Conservation (phyloP, 805 yeast species). For the Priceomyces melissophilus region DNA sequence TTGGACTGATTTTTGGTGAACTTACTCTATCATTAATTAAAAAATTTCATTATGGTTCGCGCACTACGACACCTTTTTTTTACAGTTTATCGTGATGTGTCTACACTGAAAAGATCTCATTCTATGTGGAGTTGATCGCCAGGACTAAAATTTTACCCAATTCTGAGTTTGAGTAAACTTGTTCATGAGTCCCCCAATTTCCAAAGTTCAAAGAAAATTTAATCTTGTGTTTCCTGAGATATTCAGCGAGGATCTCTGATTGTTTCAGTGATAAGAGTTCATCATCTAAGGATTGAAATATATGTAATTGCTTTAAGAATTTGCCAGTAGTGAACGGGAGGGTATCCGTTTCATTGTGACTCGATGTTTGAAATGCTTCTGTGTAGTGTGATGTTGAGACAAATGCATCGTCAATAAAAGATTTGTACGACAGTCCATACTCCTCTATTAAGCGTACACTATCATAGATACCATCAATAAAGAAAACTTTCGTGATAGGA, state of each 20-base stretch:
- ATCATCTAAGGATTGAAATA: conserved; percentile 61
- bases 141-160: no score
- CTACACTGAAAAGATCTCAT: not conserved
- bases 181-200: conserved; percentile 61
- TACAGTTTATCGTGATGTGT: conserved; percentile 1
- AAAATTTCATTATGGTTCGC: conserved; percentile 3
- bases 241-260: conserved; percentile 34
- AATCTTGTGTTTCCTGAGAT: conserved; percentile 22
- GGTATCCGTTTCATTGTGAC: conserved; percentile 1
- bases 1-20: not conserved
- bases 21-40: not conserved
- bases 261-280: conserved; percentile 60
- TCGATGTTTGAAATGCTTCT: conserved; percentile 25
- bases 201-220: conserved; percentile 15
- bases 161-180: conserved; percentile 47
- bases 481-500: conserved; percentile 7
- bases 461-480: conserved; percentile 73
- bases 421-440: conserved; percentile 51
- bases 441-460: conserved; percentile 49
- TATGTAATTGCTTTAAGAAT: conserved; percentile 14
- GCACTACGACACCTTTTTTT: conserved; percentile 1
- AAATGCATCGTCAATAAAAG: conserved; percentile 62
- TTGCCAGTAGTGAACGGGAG: conserved; percentile 3
- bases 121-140: not conserved
- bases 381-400: conserved; percentile 13